Percentiles rank a stretch among this genome's conserved stretches.
These are phyloP conservation scores for Zalaria sp. DNA, from an alignment of 2,329 filamentous ascomycete genomes.

Conservation along the genomic window DNA sequence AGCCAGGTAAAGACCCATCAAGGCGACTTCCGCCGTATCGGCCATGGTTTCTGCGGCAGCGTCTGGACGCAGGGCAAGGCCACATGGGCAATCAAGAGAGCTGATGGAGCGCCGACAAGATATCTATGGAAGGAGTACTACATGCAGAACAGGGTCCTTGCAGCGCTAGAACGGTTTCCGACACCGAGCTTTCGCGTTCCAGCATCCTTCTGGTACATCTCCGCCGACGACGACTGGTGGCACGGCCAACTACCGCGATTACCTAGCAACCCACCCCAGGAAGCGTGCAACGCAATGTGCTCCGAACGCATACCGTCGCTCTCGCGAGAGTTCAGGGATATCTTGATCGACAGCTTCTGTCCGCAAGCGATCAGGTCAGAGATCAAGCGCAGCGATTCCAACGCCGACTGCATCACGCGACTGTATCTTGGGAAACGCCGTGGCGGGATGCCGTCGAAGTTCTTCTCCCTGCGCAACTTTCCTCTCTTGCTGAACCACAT, in stretches of 20 bases:
- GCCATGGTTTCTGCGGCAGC: conserved; percentile 5
- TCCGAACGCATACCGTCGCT: conserved; percentile 5
- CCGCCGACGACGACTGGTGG: background rate
- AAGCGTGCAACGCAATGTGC: conserved; percentile 2
- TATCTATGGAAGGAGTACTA: conserved; percentile 5
- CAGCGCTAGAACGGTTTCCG: background rate
- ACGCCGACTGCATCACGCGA: conserved; percentile 31
- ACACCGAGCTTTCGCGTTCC: background rate
- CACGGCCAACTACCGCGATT: background rate
- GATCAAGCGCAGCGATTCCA: conserved; percentile 2
- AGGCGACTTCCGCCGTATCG: conserved; percentile 1
- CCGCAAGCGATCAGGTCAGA: background rate
- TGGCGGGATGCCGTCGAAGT: conserved; percentile 3
- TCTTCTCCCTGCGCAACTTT: conserved; percentile 35
- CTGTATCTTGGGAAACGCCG: conserved; percentile 32
- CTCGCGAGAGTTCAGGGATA: conserved; percentile 1
- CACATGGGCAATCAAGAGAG: conserved; percentile 3
- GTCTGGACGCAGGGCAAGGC: conserved; percentile 3
- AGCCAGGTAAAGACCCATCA: background rate
- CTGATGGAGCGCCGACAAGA: conserved; percentile 1
- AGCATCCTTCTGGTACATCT: background rate
- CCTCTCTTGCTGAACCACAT: conserved; percentile 38
- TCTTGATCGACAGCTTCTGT: conserved; percentile 6
- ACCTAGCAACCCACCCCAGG: background rate
- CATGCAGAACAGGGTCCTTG: conserved; percentile 1